Percentiles rank a stretch among this genome's conserved stretches.
Evolutionary conservation across 1,284 basidiomycete species (phyloP).

Genomic region (Sphagnurus paluster): DNA sequence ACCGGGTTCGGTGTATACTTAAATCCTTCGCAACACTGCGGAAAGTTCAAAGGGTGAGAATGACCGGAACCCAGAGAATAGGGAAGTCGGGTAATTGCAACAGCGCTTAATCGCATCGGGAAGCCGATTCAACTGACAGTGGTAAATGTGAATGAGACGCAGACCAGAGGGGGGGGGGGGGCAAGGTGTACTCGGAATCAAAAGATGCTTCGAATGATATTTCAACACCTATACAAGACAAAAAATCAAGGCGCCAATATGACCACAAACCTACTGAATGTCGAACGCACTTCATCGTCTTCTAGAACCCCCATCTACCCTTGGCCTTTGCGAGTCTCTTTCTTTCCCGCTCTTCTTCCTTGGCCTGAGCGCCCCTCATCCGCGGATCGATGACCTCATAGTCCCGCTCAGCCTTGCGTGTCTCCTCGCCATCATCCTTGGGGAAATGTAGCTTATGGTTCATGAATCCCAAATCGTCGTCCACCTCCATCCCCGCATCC

Average conservation of each 20-base stretch:
- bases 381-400: constrained; percentile 88
- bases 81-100: too few species aligned
- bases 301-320: constrained; percentile 25
- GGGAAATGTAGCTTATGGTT: constrained; percentile 75
- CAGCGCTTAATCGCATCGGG: too few species aligned
- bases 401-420: constrained; percentile 80
- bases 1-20: too few species aligned
- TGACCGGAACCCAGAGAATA: too few species aligned
- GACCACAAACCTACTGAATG: background rate
- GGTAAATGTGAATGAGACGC: too few species aligned
- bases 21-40: too few species aligned
- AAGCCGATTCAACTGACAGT: too few species aligned
- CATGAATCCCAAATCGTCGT: constrained; percentile 81
- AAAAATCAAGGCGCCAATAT: background rate
- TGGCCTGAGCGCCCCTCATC: constrained; percentile 64
- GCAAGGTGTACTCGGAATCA: background rate
- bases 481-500: constrained; percentile 72
- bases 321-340: constrained; percentile 45
- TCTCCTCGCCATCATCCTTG: constrained; percentile 77
- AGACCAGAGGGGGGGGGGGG: background rate
- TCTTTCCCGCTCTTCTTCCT: constrained; percentile 71
- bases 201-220: background rate
- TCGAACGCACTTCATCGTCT: constrained; percentile 8
- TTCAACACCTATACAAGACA: constrained; percentile 2
- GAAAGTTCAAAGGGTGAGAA: too few species aligned